Base-by-base conservation (phyloP, 768 basidiomycete genomes). In the Boletus tomentosulus region DNA sequence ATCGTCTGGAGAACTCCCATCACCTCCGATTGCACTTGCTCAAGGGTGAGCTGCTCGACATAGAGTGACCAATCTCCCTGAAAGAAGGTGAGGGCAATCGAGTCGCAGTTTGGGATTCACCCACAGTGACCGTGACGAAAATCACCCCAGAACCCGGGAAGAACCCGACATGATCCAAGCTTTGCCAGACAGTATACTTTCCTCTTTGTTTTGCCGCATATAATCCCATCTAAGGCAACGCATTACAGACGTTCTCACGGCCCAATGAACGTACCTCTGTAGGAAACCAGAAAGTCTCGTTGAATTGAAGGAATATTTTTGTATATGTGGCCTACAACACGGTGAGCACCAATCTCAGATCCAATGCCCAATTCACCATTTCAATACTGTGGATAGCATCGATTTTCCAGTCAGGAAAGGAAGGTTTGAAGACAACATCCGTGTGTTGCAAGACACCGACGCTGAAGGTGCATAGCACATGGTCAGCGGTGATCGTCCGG, bases 151-250 rank as follows among this genome's bases (percentile, higher is more conserved):
- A 85, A 4, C 79, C 83, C 15, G 81, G 82, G 51, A 85, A 74
- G 64, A 85, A 87, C 44, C 74, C 72, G 1, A 67, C 57, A 51
- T 81, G 75, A 62, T 87, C 85, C 43, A 86, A 64, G 59, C 76
- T 81, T 60, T 86, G 85, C 85, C 85, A 86, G 6, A 86, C 78
- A 0, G 83, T 80, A 66, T 85, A 87, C 30, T 76, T 73, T 8
- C 85, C 85, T 22, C 84, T 76, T 52, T 81, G 73, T 16, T 67
- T 64, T 51, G 81, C 80, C 5, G 84, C 83, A 57, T 82, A 85
- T 6, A 85, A 62, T 8, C 74, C 83, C 69, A 71, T 60, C 69
- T 69, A 47, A 41, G 34, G 7, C 19, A 8, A 19, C 9, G 19
- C 45, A 9, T 30, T 3, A 31, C 5, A 43, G n/a, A 31, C 35